phyloP scores from a whole-genome alignment of 495 filamentous ascomycete genomes.

The Neurospora tetraspora region DNA sequence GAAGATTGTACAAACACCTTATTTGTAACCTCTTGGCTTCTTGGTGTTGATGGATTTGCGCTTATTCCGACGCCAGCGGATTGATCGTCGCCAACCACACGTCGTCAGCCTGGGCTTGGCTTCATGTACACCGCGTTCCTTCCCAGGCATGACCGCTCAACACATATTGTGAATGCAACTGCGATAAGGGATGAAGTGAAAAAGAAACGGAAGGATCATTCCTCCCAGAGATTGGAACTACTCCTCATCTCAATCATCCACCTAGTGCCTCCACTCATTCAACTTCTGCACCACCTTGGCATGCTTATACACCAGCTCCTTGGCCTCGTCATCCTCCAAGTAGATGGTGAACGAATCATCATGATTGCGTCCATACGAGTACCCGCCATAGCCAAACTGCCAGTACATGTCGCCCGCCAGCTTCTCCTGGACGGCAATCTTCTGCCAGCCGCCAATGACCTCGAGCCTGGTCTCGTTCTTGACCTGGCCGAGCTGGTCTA shows the following conservation, averaged over 20 bases:
- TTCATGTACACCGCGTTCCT: not conserved
- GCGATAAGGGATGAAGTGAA: not conserved
- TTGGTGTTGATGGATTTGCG: not conserved
- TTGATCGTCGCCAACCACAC: not conserved
- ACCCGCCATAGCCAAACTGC: conserved; percentile 51
- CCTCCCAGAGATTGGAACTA: not conserved
- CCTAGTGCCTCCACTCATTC: conserved; percentile 8
- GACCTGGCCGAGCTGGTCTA: conserved; percentile 22
- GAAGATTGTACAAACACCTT: conserved; percentile 1
- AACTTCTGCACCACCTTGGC: conserved; percentile 18
- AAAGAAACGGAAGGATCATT: not conserved
- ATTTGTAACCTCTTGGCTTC: conserved; percentile 5
- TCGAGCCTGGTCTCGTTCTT: conserved; percentile 28
- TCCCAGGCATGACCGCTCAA: not conserved
- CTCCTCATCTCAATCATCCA: not conserved
- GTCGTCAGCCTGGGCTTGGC: not conserved
- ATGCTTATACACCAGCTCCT: conserved; percentile 26
- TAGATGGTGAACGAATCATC: conserved; percentile 50
- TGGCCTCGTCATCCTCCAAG: conserved; percentile 29
- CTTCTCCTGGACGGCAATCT: conserved; percentile 38
- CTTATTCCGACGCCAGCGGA: not conserved
- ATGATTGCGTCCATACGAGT: conserved; percentile 43
- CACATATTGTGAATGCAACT: not conserved
- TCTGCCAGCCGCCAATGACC: conserved; percentile 51
- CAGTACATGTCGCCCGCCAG: conserved; percentile 52